Base-by-base conservation (phyloP, 1,284 basidiomycete genomes). In the Hemileia vastatrix region DNA sequence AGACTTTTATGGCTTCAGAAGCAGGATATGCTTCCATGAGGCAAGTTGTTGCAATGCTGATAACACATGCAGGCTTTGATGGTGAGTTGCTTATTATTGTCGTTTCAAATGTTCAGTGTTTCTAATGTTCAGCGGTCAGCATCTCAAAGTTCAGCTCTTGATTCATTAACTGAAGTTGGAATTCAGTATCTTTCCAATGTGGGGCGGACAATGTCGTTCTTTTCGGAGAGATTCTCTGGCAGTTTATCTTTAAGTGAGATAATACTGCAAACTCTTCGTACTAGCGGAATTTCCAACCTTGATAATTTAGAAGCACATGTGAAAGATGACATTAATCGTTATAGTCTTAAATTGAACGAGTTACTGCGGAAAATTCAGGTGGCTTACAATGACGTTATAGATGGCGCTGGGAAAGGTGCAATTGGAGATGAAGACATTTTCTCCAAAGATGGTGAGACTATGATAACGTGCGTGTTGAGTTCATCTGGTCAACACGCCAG, bases 181-280 rank as follows among this genome's bases (percentile, higher is more conserved):
- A 61, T 61, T 24, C 58, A 61, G 33, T 61, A 61, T 19, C 51
- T 61, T 40, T 43, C 32, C n/a, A 61, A 61, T 43, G 54, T 61
- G 5, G 58, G 58, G 5, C 50, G 58, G 27, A 61, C 58, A 13
- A 23, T 61, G 23, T 51, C 45, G 21, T 61, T 61, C 45, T 61
- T 54, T 54, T 21, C 58, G 2, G 58, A 61, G 40, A 50, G 58
- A n/a, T 54, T 54, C 40, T 61, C 58, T 23, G 32, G 40, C 4
- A 44, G 43, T 3, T 50, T 62, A 55, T 62, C 59, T 18, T 19
- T 53, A 1, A 62, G 53, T 50, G 59, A 62, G 43, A 54, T 62
- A 53, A 49, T 62, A 27, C 52, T 54, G 27, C 59, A 62, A 31
- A 55, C 59, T 15, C 32, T 62, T 6, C 27, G 53, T 40, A 53